phyloP scores from a whole-genome alignment of 352 stramenopile species.

The Phytopythium helicoides region DNA sequence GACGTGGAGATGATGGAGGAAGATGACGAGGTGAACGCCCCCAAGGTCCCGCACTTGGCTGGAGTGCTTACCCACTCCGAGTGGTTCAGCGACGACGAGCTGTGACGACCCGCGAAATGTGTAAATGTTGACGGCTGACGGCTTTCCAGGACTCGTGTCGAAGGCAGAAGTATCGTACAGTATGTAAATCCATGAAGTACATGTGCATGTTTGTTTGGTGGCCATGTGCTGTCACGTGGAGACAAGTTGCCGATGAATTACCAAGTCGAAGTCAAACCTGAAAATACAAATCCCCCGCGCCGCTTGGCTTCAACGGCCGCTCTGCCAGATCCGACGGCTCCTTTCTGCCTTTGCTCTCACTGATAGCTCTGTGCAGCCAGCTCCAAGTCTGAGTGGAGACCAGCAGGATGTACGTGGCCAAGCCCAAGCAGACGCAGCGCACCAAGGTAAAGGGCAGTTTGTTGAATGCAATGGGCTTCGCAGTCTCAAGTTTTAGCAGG shows the following conservation, averaged over 20 bases:
- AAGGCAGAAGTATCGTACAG: too few species aligned
- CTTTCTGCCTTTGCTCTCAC: too few species aligned
- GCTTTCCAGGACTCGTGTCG: slow-evolving; percentile 1
- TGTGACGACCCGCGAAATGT: slow-evolving; percentile 19
- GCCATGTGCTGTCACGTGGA: too few species aligned
- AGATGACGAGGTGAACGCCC: slow-evolving; percentile 15
- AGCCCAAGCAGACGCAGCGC: slow-evolving; percentile 72
- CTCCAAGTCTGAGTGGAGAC: not conserved
- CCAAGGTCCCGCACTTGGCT: slow-evolving; percentile 28
- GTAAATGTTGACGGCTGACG: too few species aligned
- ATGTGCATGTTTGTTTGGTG: too few species aligned
- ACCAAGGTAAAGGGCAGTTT: slow-evolving; percentile 36
- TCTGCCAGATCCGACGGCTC: too few species aligned
- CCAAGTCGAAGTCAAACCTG: not conserved
- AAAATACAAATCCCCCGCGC: too few species aligned
- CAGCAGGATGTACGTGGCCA: slow-evolving; percentile 65
- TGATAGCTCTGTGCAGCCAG: too few species aligned
- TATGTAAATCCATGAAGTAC: too few species aligned
- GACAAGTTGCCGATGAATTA: too few species aligned
- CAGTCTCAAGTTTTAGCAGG: slow-evolving; percentile 13
- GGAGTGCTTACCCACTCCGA: slow-evolving; percentile 42
- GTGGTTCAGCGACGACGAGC: slow-evolving; percentile 42
- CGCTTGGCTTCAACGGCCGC: too few species aligned
- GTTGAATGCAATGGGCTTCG: too few species aligned
- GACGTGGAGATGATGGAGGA: slow-evolving; percentile 53